Evolutionary conservation across 176 grass and related monocot species (phyloP), one percentile per base, ranked within the genome.

Genomic region (Ensete glaucum): DNA sequence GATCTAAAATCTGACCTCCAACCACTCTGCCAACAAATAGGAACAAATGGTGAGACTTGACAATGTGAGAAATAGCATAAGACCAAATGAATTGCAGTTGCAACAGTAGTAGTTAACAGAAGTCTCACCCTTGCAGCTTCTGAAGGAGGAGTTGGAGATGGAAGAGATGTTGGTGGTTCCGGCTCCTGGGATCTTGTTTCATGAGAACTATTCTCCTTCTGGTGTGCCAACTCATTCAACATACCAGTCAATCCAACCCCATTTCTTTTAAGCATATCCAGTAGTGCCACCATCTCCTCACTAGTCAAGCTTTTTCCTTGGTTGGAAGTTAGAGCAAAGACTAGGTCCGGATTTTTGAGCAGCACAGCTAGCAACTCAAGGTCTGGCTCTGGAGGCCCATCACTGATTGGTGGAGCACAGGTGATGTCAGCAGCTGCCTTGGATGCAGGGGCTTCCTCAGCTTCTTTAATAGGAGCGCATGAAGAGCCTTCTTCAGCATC

Each of bases 311-410:
- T 83, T 24, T 74, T 80, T 12, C 73, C 81, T 54, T 89, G 77
- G 43, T 80, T 87, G 15, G 88, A 91, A 52, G 95, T 94, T 69
- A 99, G 67, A 59, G 95, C 95, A 85, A 99, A 94, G 2, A 99
- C 95, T 54, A 99, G 81, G 71, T 99, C 86, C 0, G 95, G 95
- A 78, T 99, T 99, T 77, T 89, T 94, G 25, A 99, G 85, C 77
- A 99, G 80, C 78, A 99, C 90, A 0, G 91, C 87, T 53, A 99
- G 91, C 73, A 99, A 83, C 83, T 94, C 95, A 53, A 91, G 82
- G 80, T 99, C 95, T 1, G 95, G 83, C 50, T 85, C 86, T 27
- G 76, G 15, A 22, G 54, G 56, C 63, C 55, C 71, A 77, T 67
- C 64, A 13, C 78, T 78, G 17, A n/a, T 59, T 56, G 50, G 75